Evolutionary conservation across 805 yeast genomes (phyloP).

Genomic region (Suhomyces canberraensis): DNA sequence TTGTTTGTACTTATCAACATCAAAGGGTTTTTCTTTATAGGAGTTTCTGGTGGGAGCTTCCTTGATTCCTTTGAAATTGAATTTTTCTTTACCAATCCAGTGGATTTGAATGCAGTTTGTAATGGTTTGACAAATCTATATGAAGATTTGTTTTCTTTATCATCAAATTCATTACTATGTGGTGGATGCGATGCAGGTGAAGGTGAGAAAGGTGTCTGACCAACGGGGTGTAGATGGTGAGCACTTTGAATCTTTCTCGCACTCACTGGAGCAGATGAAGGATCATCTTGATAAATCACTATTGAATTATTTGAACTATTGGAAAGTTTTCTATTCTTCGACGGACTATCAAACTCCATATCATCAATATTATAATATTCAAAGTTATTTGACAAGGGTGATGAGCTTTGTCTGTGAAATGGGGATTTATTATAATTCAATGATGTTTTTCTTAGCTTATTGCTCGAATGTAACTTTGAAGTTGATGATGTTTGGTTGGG

Average conservation of each 20-base stretch:
- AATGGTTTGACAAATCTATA: conserved; percentile 77
- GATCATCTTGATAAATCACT: conserved; percentile 23
- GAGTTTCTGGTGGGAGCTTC: conserved; percentile 43
- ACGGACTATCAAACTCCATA: conserved; percentile 28
- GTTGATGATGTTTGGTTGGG: not conserved
- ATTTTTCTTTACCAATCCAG: conserved; percentile 63
- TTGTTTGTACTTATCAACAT: conserved; percentile 27
- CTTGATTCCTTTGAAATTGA: conserved; percentile 18
- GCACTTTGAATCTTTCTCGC: conserved; percentile 1
- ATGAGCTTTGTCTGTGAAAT: conserved; percentile 10
- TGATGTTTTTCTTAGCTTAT: conserved; percentile 13
- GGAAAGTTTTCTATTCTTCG: conserved; percentile 25
- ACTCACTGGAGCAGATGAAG: not conserved
- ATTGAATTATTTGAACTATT: conserved; percentile 17
- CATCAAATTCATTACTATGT: conserved; percentile 17
- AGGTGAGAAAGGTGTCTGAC: conserved; percentile 44
- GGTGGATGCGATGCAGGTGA: not conserved
- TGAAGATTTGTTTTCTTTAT: conserved; percentile 38
- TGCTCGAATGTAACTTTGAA: conserved; percentile 3
- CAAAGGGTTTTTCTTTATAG: conserved; percentile 41
- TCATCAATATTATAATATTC: conserved; percentile 28
- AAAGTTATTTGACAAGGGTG: conserved; percentile 11
- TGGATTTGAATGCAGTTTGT: conserved; percentile 76
- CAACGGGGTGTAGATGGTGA: not conserved
- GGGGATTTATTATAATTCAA: conserved; percentile 13